Base-by-base conservation (phyloP, 179 eudicot genomes). In the Patellifolia procumbens region DNA sequence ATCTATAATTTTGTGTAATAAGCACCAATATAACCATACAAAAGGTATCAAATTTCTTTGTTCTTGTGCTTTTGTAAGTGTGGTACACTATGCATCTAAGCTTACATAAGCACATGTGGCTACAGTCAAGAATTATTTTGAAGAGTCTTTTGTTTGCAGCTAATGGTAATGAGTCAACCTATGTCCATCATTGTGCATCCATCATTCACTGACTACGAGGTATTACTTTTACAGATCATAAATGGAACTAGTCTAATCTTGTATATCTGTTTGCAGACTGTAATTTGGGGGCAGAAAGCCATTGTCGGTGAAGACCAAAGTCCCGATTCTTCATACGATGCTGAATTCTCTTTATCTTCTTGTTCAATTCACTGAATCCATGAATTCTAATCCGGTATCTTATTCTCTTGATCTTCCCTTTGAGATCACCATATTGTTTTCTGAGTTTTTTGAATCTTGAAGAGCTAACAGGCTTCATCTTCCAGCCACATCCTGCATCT, bases 361-460 rank as follows among this genome's bases (percentile, higher is more conserved):
- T 90, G 74, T 65, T 78, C 74, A 93, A 68, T 68, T 77, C 86
- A 35, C 74, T 75, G 73, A 93, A 83, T 61, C 88, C 83, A 9
- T 71, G 91, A 72, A 91, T 87, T 80, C 82, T 93, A 31, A 93
- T 84, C 80, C 89, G 84, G 64, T 87, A 87, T 64, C 85, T 87
- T 56, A 84, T 78, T 77, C 88, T 82, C 83, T 85, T 90, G 53
- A 91, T 81, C 84, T 87, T 86, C 34, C 72, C 89, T 70, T 55
- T 75, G 75, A 91, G 46, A 22, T 72, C 78, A 43, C 78, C 67
- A 24, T 82, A 76, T 82, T 81, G 77, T 82, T 79, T 74, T 72
- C 66, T 77, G 42, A 80, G 76, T 62, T 78, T 80, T 61, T 73
- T 87, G 55, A 87, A 66, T 82, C 67, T 90, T 59, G 91, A 69